Base-by-base conservation (phyloP, 768 basidiomycete genomes). In the Boletus edulis region DNA sequence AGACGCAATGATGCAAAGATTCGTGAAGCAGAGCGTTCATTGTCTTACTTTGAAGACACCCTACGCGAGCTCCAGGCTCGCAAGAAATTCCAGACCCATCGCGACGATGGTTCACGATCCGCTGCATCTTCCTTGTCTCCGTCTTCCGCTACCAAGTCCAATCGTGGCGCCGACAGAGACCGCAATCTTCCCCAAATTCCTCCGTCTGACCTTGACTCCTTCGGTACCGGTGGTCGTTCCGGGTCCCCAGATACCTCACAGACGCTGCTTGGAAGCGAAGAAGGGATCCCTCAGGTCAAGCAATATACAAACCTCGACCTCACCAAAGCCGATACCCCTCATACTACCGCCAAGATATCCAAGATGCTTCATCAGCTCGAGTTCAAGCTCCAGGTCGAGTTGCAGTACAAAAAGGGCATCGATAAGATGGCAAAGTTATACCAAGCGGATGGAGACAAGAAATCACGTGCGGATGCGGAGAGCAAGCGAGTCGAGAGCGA, bases 391-490 rank as follows among this genome's bases (percentile, higher is more conserved):
- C 92, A 96, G 72, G 93, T 99, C 60, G 97, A 99, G 74, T 84
- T 89, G 76, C 94, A 98, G 75, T 98, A 98, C 79, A 96, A 95
- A 79, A 83, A 87, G 70, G 97, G 97, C 40, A 97, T 98, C 60
- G 95, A 98, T 75, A 98, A 98, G 78, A 99, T 99, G 97, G 91
- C 88, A 37, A 95, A 91, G 73, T 80, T 98, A 32, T 98, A 98
- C 71, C 86, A 93, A 65, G 91, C 89, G 6, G 97, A 99, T 66
- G 96, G 95, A 51, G 97, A 99, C 78, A 96, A 96, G 82, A 93
- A 92, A 70, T 89, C 94, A 42, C 84, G 90, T 65, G 85, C 84
- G 13, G 96, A 98, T 69, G 94, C 95, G 3, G 94, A 96, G 68
- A 86, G 86, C 69, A 98, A 99, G 75, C 84, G 87, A 59, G 79